These are phyloP conservation scores for Citeromyces siamensis DNA, from an alignment of 1,139 yeast species.

Conservation along the genomic window DNA sequence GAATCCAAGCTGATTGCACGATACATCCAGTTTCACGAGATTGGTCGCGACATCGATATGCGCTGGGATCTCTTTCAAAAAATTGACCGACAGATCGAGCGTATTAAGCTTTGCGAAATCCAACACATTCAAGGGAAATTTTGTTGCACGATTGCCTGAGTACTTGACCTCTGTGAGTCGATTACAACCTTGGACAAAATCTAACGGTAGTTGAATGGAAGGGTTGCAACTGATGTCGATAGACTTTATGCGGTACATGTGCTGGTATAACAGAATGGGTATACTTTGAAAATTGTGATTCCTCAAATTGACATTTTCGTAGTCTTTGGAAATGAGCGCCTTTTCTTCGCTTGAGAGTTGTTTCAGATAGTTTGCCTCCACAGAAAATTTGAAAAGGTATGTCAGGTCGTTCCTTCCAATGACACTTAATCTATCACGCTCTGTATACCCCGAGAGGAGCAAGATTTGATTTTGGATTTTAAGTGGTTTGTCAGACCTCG, in stretches of 20 bases:
- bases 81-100: slow-evolving; percentile 71
- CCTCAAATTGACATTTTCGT: slow-evolving; percentile 63
- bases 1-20: slow-evolving; percentile 57
- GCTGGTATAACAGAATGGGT: slow-evolving; percentile 73
- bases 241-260: slow-evolving; percentile 70
- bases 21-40: slow-evolving; percentile 45
- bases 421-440: slow-evolving; percentile 60
- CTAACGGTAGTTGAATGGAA: slow-evolving; percentile 70
- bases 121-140: slow-evolving; percentile 62
- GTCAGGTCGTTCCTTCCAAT: slow-evolving; percentile 85
- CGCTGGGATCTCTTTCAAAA: slow-evolving; percentile 49
- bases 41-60: slow-evolving; percentile 40
- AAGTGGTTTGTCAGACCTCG: slow-evolving; percentile 66
- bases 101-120: slow-evolving; percentile 59
- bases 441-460: slow-evolving; percentile 69
- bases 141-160: slow-evolving; percentile 61
- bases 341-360: slow-evolving; percentile 62
- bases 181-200: slow-evolving; percentile 74
- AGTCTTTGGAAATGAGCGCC: slow-evolving; percentile 46
- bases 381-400: slow-evolving; percentile 73
- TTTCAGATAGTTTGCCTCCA: slow-evolving; percentile 60
- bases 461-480: slow-evolving; percentile 65
- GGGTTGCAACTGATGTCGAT: slow-evolving; percentile 85
- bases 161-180: slow-evolving; percentile 57
- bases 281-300: slow-evolving; percentile 72